Percentiles rank a stretch among this genome's conserved stretches.
Conservation (phyloP, 768 basidiomycete genomes). For the Leccinum imitatum region DNA sequence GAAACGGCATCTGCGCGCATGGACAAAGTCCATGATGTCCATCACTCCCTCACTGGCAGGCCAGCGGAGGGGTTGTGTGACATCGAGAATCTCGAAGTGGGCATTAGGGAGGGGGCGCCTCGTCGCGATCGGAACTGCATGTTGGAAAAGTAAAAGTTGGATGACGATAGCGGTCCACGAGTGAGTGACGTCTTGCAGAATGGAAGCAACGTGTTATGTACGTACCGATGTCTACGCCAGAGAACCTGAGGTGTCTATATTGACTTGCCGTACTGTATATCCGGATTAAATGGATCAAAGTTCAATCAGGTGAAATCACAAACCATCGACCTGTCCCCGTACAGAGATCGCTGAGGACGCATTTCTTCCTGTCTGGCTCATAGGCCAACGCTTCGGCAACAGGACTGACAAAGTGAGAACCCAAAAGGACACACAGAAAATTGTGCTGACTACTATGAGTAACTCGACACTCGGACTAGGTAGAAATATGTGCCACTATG, state of each 20-base stretch:
- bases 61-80: slow-evolving; percentile 54
- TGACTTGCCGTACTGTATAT: slow-evolving; percentile 50
- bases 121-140: slow-evolving; percentile 68
- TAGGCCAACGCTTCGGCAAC: slow-evolving; percentile 50
- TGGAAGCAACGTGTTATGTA: slow-evolving; percentile 15
- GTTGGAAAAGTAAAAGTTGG: slow-evolving; percentile 7
- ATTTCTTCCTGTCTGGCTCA: slow-evolving; percentile 41
- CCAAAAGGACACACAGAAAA: slow-evolving; percentile 49
- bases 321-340: slow-evolving; percentile 77
- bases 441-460: slow-evolving; percentile 33
- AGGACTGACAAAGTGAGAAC: slow-evolving; percentile 60
- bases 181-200: slow-evolving; percentile 13
- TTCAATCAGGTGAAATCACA: slow-evolving; percentile 27
- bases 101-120: slow-evolving; percentile 60
- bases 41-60: slow-evolving; percentile 40
- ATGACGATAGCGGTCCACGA: slow-evolving; percentile 2
- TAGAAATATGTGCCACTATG: no score
- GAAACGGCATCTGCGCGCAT: slow-evolving; percentile 52
- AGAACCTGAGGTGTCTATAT: slow-evolving; percentile 64
- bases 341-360: slow-evolving; percentile 64
- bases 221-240: slow-evolving; percentile 77
- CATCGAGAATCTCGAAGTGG: slow-evolving; percentile 65
- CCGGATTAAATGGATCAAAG: slow-evolving; percentile 19
- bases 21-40: slow-evolving; percentile 50
- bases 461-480: no score